Conservation (phyloP, 1,284 basidiomycete species). For the Kalmanozyma brasiliensis region DNA sequence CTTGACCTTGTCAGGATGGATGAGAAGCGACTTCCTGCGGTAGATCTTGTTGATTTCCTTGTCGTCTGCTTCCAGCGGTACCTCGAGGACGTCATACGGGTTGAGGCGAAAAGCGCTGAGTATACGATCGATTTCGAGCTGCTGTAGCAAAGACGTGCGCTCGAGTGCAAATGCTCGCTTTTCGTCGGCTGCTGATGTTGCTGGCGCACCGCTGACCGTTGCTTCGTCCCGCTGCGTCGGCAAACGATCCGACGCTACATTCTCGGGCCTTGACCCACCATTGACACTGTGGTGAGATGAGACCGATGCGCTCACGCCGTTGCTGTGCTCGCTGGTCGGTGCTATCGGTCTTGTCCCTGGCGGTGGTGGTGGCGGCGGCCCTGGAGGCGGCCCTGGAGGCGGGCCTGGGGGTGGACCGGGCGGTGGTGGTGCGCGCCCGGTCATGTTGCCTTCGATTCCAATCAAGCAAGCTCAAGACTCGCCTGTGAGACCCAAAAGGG, state of each 20-base stretch:
- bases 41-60: slow-evolving; percentile 72
- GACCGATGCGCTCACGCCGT: neutral
- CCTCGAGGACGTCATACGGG: slow-evolving; percentile 73
- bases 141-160: slow-evolving; percentile 54
- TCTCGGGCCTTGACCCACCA: too few species aligned
- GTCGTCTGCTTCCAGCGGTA: slow-evolving; percentile 70
- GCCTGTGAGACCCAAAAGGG: too few species aligned
- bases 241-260: too few species aligned
- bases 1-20: slow-evolving; percentile 74
- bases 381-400: slow-evolving; percentile 32
- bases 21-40: slow-evolving; percentile 72
- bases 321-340: neutral
- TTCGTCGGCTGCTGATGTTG: slow-evolving; percentile 8
- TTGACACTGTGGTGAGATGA: too few species aligned
- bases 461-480: too few species aligned
- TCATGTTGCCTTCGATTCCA: slow-evolving; percentile 12
- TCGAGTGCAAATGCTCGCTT: slow-evolving; percentile 46
- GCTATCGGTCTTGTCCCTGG: slow-evolving; percentile 12
- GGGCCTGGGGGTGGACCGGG: slow-evolving; percentile 16
- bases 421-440: slow-evolving; percentile 29
- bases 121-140: slow-evolving; percentile 71
- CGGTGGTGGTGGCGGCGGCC: slow-evolving; percentile 46
- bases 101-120: slow-evolving; percentile 72
- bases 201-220: neutral
- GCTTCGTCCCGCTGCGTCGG: too few species aligned